phyloP scores from a whole-genome alignment of 2,329 filamentous ascomycete species.

The Phialophora macrospora region DNA sequence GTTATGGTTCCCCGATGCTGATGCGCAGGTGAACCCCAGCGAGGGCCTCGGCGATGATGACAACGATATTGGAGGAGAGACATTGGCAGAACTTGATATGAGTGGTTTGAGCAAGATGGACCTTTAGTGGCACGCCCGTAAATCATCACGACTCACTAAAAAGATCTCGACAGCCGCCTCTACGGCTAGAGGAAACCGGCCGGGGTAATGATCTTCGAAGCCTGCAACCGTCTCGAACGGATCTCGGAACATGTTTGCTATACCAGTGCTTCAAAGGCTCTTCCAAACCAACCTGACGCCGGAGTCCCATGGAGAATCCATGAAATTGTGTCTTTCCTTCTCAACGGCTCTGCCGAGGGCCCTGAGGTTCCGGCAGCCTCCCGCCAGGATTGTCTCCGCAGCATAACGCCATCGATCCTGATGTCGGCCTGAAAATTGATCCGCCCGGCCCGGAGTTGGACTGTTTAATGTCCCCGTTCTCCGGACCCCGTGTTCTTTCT shows the following conservation, averaged over 20 bases:
- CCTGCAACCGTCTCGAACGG: neutral
- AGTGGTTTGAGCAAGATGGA: conserved; percentile 34
- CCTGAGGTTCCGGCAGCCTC: neutral
- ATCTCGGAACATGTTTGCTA: neutral
- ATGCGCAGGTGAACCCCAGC: conserved; percentile 21
- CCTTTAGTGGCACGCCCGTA: conserved; percentile 13
- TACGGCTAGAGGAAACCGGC: neutral
- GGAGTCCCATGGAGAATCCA: neutral
- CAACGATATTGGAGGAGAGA: conserved; percentile 21
- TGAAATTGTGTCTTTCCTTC: neutral
- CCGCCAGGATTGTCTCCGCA: neutral
- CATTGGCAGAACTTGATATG: conserved; percentile 31
- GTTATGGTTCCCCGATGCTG: conserved; percentile 41
- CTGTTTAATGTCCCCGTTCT: neutral
- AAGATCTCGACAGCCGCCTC: neutral
- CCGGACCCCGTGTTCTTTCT: neutral
- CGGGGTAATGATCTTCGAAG: neutral
- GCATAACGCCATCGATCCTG: conserved; percentile 11
- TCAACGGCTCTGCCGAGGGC: neutral
- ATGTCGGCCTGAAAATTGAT: conserved; percentile 8
- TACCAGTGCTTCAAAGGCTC: neutral
- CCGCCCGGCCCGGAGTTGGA: neutral
- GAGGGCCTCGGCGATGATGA: conserved; percentile 10
- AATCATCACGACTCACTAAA: neutral
- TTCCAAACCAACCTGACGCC: neutral